Conservation (phyloP, 768 basidiomycete genomes). For the Naematelia aurantialba region DNA sequence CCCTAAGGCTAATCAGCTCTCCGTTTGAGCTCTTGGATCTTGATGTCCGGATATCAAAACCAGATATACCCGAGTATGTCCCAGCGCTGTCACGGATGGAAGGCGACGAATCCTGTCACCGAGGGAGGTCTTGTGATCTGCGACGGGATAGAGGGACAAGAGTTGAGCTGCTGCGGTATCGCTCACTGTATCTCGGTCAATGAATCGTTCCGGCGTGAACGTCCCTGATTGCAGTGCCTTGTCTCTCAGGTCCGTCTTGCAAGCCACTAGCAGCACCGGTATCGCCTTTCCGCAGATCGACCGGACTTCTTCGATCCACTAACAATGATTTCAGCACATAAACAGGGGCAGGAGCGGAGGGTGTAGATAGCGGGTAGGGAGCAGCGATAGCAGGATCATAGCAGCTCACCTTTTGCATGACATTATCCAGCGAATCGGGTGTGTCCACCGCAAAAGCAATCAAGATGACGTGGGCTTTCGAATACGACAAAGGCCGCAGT, state of each 20-base stretch:
- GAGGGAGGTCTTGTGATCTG: conserved; percentile 53
- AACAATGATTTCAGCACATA: conserved; percentile 5
- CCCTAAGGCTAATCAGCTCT: conserved; percentile 54
- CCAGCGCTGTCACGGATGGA: conserved; percentile 1
- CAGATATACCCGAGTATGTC: not conserved
- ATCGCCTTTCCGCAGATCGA: conserved; percentile 89
- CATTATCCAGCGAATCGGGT: conserved; percentile 94
- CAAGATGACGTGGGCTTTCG: conserved; percentile 96
- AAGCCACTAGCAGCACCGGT: conserved; percentile 92
- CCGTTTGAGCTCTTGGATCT: not conserved
- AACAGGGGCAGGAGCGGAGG: not conserved
- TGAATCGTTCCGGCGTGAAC: conserved; percentile 41
- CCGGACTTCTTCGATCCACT: conserved; percentile 99
- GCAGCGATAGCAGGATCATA: not conserved
- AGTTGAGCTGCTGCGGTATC: not conserved
- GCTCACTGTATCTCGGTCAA: conserved; percentile 50
- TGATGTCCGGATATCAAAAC: not conserved
- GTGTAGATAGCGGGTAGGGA: no score
- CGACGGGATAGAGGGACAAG: not conserved
- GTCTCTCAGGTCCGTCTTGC: conserved; percentile 84
- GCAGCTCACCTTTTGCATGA: conserved; percentile 71
- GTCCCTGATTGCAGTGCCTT: conserved; percentile 43
- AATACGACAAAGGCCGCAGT: conserved; percentile 92
- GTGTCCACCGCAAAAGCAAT: conserved; percentile 96
- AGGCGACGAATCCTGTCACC: conserved; percentile 42